A percentile compares a stretch with the other conserved stretches of the same genome.
These are phyloP conservation scores for Euphorbia celastroides DNA, from an alignment of 441 rosid genomes.

Conservation along the genomic window DNA sequence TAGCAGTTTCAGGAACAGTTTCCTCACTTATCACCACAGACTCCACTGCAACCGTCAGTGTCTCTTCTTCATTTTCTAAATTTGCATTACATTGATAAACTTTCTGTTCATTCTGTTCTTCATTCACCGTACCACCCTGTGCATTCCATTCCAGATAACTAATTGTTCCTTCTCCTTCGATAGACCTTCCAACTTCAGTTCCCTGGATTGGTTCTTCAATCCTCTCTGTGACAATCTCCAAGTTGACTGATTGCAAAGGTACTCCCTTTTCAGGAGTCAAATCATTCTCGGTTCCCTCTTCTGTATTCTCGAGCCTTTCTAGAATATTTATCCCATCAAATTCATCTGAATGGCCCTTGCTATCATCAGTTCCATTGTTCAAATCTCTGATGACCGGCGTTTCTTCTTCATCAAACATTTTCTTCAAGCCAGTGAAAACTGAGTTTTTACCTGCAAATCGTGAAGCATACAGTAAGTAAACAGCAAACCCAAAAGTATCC, in stretches of 20 bases:
- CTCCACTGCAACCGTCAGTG: neutral
- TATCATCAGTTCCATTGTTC: constrained; percentile 13
- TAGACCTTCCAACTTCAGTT: constrained; percentile 14
- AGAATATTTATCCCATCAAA: constrained; percentile 9
- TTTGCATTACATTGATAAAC: no score
- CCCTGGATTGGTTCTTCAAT: constrained; percentile 1
- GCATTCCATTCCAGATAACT: constrained; percentile 8
- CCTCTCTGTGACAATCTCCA: neutral
- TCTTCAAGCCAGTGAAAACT: constrained; percentile 11
- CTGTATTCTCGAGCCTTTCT: constrained; percentile 9
- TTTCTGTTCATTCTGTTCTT: constrained; percentile 6
- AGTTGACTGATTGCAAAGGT: constrained; percentile 7
- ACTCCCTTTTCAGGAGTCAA: constrained; percentile 12
- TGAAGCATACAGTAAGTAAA: constrained; percentile 16
- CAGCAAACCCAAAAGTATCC: constrained; percentile 1
- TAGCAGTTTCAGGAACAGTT: neutral
- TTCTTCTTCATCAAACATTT: constrained; percentile 20
- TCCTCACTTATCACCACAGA: neutral
- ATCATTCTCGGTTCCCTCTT: constrained; percentile 1
- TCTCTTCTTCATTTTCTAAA: constrained; percentile 7
- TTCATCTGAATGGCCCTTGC: constrained; percentile 13
- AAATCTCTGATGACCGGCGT: constrained; percentile 1
- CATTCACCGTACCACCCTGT: neutral
- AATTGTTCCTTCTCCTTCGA: constrained; percentile 11
- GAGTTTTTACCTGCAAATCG: constrained; percentile 23